phyloP scores from a whole-genome alignment of 441 rosid genomes.

The Arabidopsis hybrid region DNA sequence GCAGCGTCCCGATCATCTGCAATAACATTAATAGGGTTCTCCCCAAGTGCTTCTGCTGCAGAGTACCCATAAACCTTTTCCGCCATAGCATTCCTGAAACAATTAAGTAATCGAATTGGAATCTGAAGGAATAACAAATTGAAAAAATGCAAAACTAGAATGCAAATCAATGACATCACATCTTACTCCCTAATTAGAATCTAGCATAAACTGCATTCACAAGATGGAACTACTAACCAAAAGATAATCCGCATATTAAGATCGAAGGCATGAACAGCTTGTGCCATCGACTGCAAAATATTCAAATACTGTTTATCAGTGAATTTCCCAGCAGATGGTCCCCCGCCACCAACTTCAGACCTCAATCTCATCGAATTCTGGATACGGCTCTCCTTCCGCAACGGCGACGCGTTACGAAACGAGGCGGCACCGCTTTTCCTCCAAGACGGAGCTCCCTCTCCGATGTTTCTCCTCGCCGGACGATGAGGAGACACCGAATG shows the following conservation, averaged over 20 bases:
- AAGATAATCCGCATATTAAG: slow-evolving; percentile 67
- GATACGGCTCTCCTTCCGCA: slow-evolving; percentile 72
- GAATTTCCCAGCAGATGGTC: slow-evolving; percentile 70
- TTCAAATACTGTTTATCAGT: slow-evolving; percentile 77
- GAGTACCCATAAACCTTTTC: slow-evolving; percentile 86
- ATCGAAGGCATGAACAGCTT: slow-evolving; percentile 85
- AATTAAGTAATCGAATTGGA: slow-evolving; percentile 21
- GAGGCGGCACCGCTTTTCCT: slow-evolving; percentile 70
- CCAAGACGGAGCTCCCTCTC: slow-evolving; percentile 44
- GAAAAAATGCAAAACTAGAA: slow-evolving; percentile 23
- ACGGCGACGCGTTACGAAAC: slow-evolving; percentile 79
- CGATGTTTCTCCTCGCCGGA: slow-evolving; percentile 50
- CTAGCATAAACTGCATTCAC: slow-evolving; percentile 22
- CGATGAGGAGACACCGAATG: slow-evolving; percentile 89
- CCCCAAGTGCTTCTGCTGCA: slow-evolving; percentile 78
- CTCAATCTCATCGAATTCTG: slow-evolving; percentile 41
- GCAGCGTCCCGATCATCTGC: slow-evolving; percentile 63
- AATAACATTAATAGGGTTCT: slow-evolving; percentile 70
- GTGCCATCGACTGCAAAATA: slow-evolving; percentile 95
- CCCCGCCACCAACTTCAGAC: slow-evolving; percentile 41
- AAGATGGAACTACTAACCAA: slow-evolving; percentile 62
- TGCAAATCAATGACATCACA: neutral
- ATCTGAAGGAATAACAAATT: slow-evolving; percentile 5
- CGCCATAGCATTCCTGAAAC: slow-evolving; percentile 84
- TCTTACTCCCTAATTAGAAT: neutral